Evolutionary conservation across 495 filamentous ascomycete genomes (phyloP), one percentile per base, ranked within the genome.

Genomic region (Aspergillus steynii): DNA sequence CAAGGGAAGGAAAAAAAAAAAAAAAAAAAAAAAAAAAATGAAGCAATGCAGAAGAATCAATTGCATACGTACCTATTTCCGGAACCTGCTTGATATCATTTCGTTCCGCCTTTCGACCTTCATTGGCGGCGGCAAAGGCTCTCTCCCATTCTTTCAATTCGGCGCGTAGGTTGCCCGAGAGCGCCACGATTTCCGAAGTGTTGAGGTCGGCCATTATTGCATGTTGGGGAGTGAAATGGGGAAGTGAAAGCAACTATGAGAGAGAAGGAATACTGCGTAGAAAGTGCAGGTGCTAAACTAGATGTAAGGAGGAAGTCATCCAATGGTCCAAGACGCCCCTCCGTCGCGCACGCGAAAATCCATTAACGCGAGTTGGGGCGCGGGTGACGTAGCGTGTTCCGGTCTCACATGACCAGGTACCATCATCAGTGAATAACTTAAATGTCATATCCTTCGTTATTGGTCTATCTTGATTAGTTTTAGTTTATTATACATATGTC

Each of bases 141-240:
- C 83, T 85, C 73, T 99, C 94, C 88, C 92, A 99, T 68, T 81
- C 74, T 72, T 97, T 99, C 32, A 99, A 76, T 62, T 96, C 90
- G 9, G 79, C 77, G 4, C 91, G 87, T 27, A 97, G 73, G 57
- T 55, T 64, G 4, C 66, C 66, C 42, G 74, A 70, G 42, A 71
- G 65, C 0, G 61, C 61, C 10, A 64, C 65, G 10, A 69, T 65
- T 34, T 79, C 75, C 7, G 67, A 60, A 12, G 68, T 54, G 53
- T 61, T 56, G 37, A 66, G 61, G 46, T 60, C 68, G 27, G 71
- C 68, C 73, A 77, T 77, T 67, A 65, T 74, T 64, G 71, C 66
- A 75, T 69, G 45, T 37, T 32, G 27, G 31, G 5, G 8, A 9
- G 4, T 46, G 20, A 6, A 31, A 51, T 9, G 15, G 12, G 12